Percentiles rank a stretch among this genome's conserved stretches.
Conservation (phyloP, 345 rosid species). For the Triadica sebifera region DNA sequence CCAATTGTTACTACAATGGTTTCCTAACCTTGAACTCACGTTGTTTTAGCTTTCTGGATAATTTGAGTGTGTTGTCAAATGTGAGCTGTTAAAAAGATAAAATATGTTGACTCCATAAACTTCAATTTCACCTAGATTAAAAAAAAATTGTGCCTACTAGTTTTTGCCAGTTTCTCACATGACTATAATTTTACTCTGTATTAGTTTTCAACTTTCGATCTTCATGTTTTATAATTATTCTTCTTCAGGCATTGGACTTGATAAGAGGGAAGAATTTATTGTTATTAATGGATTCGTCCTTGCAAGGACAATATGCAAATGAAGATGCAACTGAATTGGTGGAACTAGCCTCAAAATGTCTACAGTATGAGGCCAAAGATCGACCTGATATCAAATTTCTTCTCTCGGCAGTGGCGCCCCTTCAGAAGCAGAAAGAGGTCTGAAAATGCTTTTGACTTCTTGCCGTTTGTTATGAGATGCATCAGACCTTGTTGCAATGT, state of each 20-base stretch:
- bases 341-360: constrained; percentile 66
- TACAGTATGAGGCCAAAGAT: constrained; percentile 70
- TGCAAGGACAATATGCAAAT: constrained; percentile 68
- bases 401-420: constrained; percentile 54
- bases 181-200: background rate
- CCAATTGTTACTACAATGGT: background rate
- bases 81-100: background rate
- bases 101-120: background rate
- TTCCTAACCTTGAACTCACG: background rate
- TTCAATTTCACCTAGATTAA: background rate
- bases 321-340: constrained; percentile 60
- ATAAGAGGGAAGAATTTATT: constrained; percentile 59
- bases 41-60: background rate
- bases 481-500: background rate
- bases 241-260: constrained; percentile 58
- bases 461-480: constrained; percentile 1
- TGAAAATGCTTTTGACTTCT: constrained; percentile 15
- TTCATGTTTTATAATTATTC: background rate
- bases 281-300: constrained; percentile 64
- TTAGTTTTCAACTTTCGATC: background rate
- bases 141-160: background rate
- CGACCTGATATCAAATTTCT: constrained; percentile 60
- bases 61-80: background rate
- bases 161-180: background rate
- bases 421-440: constrained; percentile 69